Base-by-base conservation (phyloP, 2,329 filamentous ascomycete species). In the Ceratocystiopsis minuta region DNA sequence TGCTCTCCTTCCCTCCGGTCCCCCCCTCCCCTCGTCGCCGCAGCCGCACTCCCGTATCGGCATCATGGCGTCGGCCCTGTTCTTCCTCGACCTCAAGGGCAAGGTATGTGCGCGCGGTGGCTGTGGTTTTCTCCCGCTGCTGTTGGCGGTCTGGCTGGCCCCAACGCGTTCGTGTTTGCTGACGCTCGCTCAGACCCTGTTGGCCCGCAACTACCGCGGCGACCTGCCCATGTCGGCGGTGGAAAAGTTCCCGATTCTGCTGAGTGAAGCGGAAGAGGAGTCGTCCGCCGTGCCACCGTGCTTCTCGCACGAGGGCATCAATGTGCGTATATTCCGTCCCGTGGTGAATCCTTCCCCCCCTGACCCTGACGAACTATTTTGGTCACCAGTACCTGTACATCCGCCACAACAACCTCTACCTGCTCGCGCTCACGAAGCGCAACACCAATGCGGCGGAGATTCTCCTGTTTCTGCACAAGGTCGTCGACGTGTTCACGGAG, bases 51-150 rank as follows among this genome's bases (percentile, higher is more conserved):
- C 14, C 14, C 32, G 28, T 17, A 15, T 42, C 38, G 41, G 18
- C 63, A 69, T 53, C 58, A 98, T 98, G 90, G 90, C 90, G 53
- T 98, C 90, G 46, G 90, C 90, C 50, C 60, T 98, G 56, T 98
- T 98, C 74, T 98, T 98, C 61, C 80, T 98, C 55, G 90, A 98
- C 63, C 73, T 98, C 52, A 98, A 98, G 85, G 90, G 90, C 83
- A 98, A 98, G 81, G 86, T 92, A 62, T 48, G 66, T 49, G 31
- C 46, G 39, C 18, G 10, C 17, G 3, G 9, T 9, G 15, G 10
- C 36, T 13, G 16, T 24, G n/a, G n/a, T 7, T n/a, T 16, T 17
- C 11, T 4, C n/a, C 5, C 20, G 20, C 11, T 13, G 32, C 35
- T 20, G 37, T 20, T 6, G 7, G 24, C 7, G 24, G 24, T 10